Evolutionary conservation across 2,329 filamentous ascomycete species (phyloP), one percentile per base, ranked within the genome.

Genomic region (Colletotrichum endophyticum): DNA sequence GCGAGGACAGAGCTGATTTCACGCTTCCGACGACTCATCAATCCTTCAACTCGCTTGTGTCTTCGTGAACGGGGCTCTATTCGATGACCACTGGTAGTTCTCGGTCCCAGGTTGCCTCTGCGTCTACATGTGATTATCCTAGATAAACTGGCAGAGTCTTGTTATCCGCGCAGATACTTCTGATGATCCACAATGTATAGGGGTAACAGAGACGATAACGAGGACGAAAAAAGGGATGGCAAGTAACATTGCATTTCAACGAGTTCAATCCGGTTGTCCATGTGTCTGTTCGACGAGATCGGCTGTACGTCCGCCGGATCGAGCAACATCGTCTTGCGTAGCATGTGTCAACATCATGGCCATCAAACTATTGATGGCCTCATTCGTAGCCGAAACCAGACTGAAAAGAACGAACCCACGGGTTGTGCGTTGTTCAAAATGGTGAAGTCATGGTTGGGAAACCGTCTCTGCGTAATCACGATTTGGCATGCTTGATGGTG

Each of bases 361-460:
- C 11, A 49, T 49, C 39, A 49, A 22, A 49, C 39, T 49, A n/a
- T 49, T 49, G 39, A 49, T n/a, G 9, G 39, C 19, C 19, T n/a
- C 19, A n/a, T 22, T 22, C 5, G 19, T 22, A 49, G 39, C 39
- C 39, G 39, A 49, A 49, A 49, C 19, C 39, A 49, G 39, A 49
- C 11, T 49, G 39, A 6, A n/a, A 22, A 49, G 19, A 49, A 2
- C 9, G 22, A 22, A 22, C 5, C 39, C 39, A 12, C 2, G 19
- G 19, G 9, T 49, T 49, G 39, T 49, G 39, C 39, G 44, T 56
- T 22, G 25, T 15, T 6, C 13, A n/a, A 39, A 59, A 22, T 39
- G 69, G 36, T 62, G 53, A 72, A 61, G 69, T 72, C 69, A 72
- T 62, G 22, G 19, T 67, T 62, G 15, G 44, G 44, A n/a, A 22